A percentile compares a stretch with the other conserved stretches of the same genome.
Conservation (phyloP, 2,329 filamentous ascomycete genomes). For the Gaeumannomyces tritici region DNA sequence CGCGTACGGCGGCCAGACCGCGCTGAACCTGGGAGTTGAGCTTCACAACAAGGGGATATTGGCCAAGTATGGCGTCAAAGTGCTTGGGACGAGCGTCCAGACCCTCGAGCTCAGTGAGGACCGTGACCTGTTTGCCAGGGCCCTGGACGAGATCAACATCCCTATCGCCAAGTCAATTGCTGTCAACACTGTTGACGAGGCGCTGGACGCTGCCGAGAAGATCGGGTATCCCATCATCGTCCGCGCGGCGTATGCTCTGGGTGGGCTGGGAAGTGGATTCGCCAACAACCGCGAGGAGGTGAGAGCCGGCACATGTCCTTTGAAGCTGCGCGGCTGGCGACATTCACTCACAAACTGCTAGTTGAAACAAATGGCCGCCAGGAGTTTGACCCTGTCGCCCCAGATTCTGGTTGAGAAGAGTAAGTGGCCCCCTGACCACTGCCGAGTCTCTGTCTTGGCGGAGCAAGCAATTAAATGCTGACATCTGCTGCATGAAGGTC, state of each 20-base stretch:
- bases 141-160: constrained; percentile 93
- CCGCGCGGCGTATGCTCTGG: constrained; percentile 90
- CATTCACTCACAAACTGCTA: background rate
- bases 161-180: constrained; percentile 95
- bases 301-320: constrained; percentile 33
- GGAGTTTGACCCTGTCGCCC: constrained; percentile 84
- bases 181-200: constrained; percentile 84
- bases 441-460: background rate
- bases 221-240: constrained; percentile 98
- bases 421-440: background rate
- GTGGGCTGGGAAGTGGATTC: constrained; percentile 93
- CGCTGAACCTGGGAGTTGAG: constrained; percentile 90
- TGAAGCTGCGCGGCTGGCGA: background rate
- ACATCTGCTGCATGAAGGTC: background rate
- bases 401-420: constrained; percentile 93
- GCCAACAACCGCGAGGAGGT: constrained; percentile 91
- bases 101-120: constrained; percentile 94
- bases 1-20: constrained; percentile 95
- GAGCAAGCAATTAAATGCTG: background rate
- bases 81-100: constrained; percentile 88
- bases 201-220: constrained; percentile 72
- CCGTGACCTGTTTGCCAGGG: constrained; percentile 90
- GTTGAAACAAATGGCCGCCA: constrained; percentile 62
- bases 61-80: constrained; percentile 89
- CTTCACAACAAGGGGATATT: constrained; percentile 96